Conservation (phyloP, 352 stramenopile species). For the Globisporangium recalcitrans region DNA sequence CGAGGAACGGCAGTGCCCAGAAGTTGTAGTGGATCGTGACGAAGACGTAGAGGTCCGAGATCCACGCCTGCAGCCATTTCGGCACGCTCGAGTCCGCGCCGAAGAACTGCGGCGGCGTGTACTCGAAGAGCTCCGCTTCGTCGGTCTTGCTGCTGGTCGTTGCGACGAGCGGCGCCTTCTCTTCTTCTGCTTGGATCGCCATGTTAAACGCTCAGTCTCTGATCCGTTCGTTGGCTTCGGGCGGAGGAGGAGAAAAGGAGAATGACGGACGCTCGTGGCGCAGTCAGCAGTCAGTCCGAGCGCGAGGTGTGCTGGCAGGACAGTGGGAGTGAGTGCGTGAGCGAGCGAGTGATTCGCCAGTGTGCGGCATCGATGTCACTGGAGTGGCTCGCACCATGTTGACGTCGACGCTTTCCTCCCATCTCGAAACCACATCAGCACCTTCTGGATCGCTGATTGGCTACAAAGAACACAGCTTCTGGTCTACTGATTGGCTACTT, state of each 20-base stretch:
- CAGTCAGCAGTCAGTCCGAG: not conserved
- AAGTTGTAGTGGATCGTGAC: constrained; percentile 46
- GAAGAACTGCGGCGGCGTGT: constrained; percentile 32
- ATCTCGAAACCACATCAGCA: not conserved
- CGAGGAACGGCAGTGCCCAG: constrained; percentile 27
- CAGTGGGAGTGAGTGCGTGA: not conserved
- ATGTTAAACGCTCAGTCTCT: not conserved
- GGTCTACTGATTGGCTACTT: no score
- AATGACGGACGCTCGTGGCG: not conserved
- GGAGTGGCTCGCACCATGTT: not conserved
- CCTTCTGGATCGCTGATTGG: not conserved
- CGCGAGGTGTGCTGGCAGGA: not conserved
- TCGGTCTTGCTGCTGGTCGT: not conserved
- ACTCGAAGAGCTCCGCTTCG: constrained; percentile 18
- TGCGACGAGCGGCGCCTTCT: not conserved
- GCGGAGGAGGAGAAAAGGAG: not conserved
- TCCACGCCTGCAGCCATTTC: constrained; percentile 21
- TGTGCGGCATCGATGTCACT: not conserved
- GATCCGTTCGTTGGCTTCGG: not conserved
- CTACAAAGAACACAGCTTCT: not conserved
- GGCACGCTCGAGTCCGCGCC: constrained; percentile 22
- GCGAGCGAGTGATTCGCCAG: not conserved
- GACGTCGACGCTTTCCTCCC: not conserved
- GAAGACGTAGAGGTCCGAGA: constrained; percentile 33
- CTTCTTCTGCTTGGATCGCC: constrained; percentile 1